These are phyloP conservation scores for Pleurotus cornucopiae DNA, from an alignment of 768 basidiomycete species.

Conservation along the genomic window DNA sequence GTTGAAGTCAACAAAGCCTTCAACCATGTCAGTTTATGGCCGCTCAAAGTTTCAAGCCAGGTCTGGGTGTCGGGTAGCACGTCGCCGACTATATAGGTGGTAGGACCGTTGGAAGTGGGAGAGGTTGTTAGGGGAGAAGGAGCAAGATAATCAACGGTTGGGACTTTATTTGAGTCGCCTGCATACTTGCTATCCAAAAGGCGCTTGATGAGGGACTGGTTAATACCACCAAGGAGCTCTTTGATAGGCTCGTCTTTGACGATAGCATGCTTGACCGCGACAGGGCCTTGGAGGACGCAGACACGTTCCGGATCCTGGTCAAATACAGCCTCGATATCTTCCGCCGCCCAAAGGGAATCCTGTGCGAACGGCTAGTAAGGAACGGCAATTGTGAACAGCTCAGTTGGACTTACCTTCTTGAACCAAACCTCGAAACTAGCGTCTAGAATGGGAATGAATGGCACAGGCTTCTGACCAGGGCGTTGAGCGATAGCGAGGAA, in stretches of 20 bases:
- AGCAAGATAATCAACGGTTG: constrained; percentile 80
- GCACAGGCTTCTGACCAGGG: constrained; percentile 96
- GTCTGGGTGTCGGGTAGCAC: constrained; percentile 53
- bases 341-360: constrained; percentile 97
- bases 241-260: constrained; percentile 93
- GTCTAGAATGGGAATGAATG: constrained; percentile 96
- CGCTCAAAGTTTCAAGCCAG: constrained; percentile 86
- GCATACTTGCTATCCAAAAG: constrained; percentile 76
- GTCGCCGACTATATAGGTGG: constrained; percentile 48
- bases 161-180: constrained; percentile 72
- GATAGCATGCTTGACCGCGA: constrained; percentile 84
- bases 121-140: constrained; percentile 31
- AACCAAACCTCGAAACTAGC: constrained; percentile 97
- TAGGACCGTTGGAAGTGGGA: constrained; percentile 33
- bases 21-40: constrained; percentile 80
- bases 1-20: constrained; percentile 77
- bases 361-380: constrained; percentile 20
- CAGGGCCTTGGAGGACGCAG: constrained; percentile 95
- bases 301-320: constrained; percentile 99
- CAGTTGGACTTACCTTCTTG: constrained; percentile 73
- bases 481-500: constrained; percentile 96
- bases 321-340: constrained; percentile 98
- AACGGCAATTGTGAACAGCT: constrained; percentile 10
- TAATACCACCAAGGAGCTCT: constrained; percentile 87
- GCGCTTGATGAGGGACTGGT: constrained; percentile 68